These are phyloP conservation scores for Suillus ampliporus DNA, from an alignment of 768 basidiomycete genomes.

Conservation along the genomic window DNA sequence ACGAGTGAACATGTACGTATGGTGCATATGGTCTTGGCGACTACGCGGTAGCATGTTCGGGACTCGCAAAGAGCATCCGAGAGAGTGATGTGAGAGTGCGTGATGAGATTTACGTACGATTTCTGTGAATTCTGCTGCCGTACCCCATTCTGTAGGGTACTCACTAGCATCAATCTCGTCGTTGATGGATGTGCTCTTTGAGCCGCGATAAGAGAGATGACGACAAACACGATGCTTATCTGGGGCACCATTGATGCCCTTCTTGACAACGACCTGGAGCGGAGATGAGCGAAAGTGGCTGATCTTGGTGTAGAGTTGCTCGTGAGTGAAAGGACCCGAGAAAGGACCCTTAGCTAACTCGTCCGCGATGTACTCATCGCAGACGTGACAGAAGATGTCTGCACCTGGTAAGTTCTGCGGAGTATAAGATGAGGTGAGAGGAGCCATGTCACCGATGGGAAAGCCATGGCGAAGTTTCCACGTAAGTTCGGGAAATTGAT, in stretches of 20 bases:
- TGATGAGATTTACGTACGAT: background rate
- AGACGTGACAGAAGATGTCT: slow-evolving; percentile 5
- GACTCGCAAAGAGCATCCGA: too few relatives aligned
- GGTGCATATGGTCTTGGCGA: too few relatives aligned
- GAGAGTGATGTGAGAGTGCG: too few relatives aligned
- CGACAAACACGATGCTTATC: slow-evolving; percentile 21
- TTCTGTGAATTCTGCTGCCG: background rate
- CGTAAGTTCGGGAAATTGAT: slow-evolving; percentile 1
- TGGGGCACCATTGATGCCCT: slow-evolving; percentile 1
- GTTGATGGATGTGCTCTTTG: slow-evolving; percentile 19
- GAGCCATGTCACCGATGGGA: slow-evolving; percentile 18
- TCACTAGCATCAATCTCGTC: background rate
- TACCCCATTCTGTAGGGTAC: background rate
- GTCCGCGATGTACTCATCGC: slow-evolving; percentile 12
- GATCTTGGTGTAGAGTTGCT: background rate
- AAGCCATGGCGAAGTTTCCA: slow-evolving; percentile 15
- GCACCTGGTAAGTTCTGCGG: slow-evolving; percentile 16
- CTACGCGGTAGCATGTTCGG: too few relatives aligned
- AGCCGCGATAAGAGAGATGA: slow-evolving; percentile 14
- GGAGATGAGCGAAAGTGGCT: slow-evolving; percentile 2
- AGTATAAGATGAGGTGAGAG: slow-evolving; percentile 13
- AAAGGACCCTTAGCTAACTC: slow-evolving; percentile 13
- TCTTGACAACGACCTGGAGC: background rate
- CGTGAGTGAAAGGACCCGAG: slow-evolving; percentile 13
- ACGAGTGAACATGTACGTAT: too few relatives aligned